phyloP scores from a whole-genome alignment of 2,329 filamentous ascomycete genomes.

The Annulohypoxylon truncatum region DNA sequence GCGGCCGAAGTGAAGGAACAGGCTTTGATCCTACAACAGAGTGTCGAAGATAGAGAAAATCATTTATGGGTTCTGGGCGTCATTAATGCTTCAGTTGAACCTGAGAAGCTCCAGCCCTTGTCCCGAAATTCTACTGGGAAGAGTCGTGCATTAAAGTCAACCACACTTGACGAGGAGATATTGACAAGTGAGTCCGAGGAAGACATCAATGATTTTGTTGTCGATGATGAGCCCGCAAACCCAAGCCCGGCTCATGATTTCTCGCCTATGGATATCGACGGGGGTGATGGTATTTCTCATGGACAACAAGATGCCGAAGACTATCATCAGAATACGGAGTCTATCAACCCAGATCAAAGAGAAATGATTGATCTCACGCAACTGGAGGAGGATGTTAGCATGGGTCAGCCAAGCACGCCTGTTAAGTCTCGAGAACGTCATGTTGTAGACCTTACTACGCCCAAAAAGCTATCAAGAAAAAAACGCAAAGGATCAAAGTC shows the following conservation, averaged over 20 bases:
- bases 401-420: slow-evolving; percentile 24
- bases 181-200: slow-evolving; percentile 64
- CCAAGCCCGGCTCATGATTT: background rate
- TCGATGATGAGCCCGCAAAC: slow-evolving; percentile 51
- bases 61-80: slow-evolving; percentile 62
- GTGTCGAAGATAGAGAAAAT: slow-evolving; percentile 70
- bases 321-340: background rate
- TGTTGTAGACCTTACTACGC: slow-evolving; percentile 41
- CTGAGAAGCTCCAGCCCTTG: slow-evolving; percentile 51
- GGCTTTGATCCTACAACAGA: slow-evolving; percentile 71
- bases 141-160: slow-evolving; percentile 25
- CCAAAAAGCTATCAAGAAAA: slow-evolving; percentile 11
- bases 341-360: background rate
- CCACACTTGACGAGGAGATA: slow-evolving; percentile 58
- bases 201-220: slow-evolving; percentile 62
- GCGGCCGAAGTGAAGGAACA: slow-evolving; percentile 64
- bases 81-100: slow-evolving; percentile 56
- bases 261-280: slow-evolving; percentile 8
- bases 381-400: background rate
- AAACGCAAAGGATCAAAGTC: background rate
- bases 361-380: slow-evolving; percentile 23
- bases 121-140: slow-evolving; percentile 40
- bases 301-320: background rate
- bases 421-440: slow-evolving; percentile 15
- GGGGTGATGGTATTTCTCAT: slow-evolving; percentile 10